Evolutionary conservation across 1,139 yeast species (phyloP), one percentile per base, ranked within the genome.

Genomic region (Protomyces lactucae-debilis): DNA sequence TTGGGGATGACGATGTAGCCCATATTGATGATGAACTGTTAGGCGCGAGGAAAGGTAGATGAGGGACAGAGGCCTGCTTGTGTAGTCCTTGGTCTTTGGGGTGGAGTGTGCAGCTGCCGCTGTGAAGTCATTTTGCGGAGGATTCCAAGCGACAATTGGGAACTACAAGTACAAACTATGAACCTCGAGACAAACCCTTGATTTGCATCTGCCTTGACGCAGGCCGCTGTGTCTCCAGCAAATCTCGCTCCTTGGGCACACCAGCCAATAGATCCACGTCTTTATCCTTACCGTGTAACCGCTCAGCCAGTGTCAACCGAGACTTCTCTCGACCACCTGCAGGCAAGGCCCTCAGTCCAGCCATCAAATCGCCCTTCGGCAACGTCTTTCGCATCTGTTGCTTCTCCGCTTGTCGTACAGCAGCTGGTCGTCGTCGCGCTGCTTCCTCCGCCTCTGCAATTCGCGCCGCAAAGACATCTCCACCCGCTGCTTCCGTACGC

Each of bases 1-100:
- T 59, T 52, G 3, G 63, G 63, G n/a, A 59, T 32, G 23, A 59
- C 54, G 35, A 56, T 43, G 48, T 43, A 43, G 48, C 48, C 48
- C 48, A 43, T 43, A 23, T 4, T 43, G 4, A 3, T 37, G 43
- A 5, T 37, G 14, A 9, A 3, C 1, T 37, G 16, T 37, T 12
- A 2, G 1, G 14, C 9, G 16, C 16, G 16, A 14, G 43, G 43
- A 9, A 37, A 21, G 23, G 5, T 28, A 28, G 32, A 6, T 3
- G 8, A 28, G 8, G 32, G 8, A 28, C 32, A 28, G 32, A 21
- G 32, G 32, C 32, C 8, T 28, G 32, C 32, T 28, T 28, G 8
- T 5, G 8, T 28, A 6, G 8, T 28, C 32, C 32, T 28, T 28
- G 32, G 32, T 28, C 32, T 28, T 28, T 6, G 32, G 32, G 8